Conservation (phyloP, 257 asterid species). For the Fraxinus excelsior region DNA sequence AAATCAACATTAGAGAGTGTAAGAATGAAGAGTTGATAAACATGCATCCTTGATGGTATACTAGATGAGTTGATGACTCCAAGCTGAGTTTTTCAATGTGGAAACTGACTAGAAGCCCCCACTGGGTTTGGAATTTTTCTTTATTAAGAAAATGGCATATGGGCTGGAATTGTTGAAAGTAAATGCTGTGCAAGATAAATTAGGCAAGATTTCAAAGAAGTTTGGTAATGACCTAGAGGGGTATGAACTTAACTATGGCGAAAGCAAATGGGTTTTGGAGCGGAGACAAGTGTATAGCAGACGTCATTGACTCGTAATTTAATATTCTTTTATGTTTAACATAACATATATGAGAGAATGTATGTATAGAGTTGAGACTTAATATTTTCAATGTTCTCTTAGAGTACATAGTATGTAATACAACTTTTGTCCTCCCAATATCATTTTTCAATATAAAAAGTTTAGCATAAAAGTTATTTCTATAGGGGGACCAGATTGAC, state of each 20-base stretch:
- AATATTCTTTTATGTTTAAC: background rate
- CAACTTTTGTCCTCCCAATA: too few relatives aligned
- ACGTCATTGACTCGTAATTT: background rate
- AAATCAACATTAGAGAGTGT: slow-evolving; percentile 70
- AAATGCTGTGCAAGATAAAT: background rate
- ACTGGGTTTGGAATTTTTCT: background rate
- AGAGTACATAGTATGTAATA: too few relatives aligned
- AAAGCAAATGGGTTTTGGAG: background rate
- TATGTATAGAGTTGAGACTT: background rate
- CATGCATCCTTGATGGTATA: slow-evolving; percentile 34
- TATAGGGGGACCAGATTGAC: too few relatives aligned
- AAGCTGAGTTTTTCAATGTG: background rate
- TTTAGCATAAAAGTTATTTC: too few relatives aligned
- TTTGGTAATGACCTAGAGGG: background rate
- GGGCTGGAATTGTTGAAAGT: background rate
- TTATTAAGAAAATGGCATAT: background rate
- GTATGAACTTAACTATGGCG: background rate
- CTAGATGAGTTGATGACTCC: background rate
- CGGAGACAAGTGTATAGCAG: background rate
- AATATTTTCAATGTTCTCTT: too few relatives aligned
- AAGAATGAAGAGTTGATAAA: slow-evolving; percentile 66
- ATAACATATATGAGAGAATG: too few relatives aligned
- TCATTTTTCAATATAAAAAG: too few relatives aligned
- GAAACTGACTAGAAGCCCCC: background rate
- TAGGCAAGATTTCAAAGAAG: background rate